These are phyloP conservation scores for Apiotrichum domesticum DNA, from an alignment of 1,284 basidiomycete species.

Conservation along the genomic window DNA sequence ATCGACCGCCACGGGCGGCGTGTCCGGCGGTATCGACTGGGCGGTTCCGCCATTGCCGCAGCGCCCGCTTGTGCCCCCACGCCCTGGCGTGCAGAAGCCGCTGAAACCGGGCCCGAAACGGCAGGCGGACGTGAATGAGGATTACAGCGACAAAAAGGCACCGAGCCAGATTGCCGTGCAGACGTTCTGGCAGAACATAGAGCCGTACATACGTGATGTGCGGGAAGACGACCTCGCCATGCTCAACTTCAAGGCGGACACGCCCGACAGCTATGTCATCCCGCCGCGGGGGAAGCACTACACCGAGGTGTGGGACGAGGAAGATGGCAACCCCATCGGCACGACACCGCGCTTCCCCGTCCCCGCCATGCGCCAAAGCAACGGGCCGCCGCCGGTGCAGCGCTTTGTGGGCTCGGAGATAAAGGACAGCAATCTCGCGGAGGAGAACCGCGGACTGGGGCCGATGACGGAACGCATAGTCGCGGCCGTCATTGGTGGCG, in stretches of 20 bases:
- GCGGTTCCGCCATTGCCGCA: slow-evolving; percentile 29
- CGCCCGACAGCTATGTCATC: slow-evolving; percentile 75
- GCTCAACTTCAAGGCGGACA: slow-evolving; percentile 75
- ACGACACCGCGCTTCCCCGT: slow-evolving; percentile 33
- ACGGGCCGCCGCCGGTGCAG: slow-evolving; percentile 5
- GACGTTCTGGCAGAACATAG: slow-evolving; percentile 77
- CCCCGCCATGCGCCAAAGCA: slow-evolving; percentile 28
- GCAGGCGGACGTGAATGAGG: slow-evolving; percentile 71
- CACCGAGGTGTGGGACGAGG: slow-evolving; percentile 82
- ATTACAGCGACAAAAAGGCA: slow-evolving; percentile 73
- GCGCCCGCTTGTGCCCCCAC: slow-evolving; percentile 55
- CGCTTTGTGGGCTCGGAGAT: slow-evolving; percentile 24
- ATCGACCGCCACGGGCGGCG: slow-evolving; percentile 29
- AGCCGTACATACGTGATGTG: slow-evolving; percentile 75
- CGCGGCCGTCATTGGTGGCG: slow-evolving; percentile 61
- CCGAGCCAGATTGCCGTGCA: slow-evolving; percentile 53
- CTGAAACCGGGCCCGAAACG: slow-evolving; percentile 72
- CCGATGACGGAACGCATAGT: slow-evolving; percentile 53
- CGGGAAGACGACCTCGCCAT: slow-evolving; percentile 88
- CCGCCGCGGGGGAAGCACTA: slow-evolving; percentile 86
- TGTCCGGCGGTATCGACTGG: slow-evolving; percentile 37
- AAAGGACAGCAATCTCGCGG: slow-evolving; percentile 36
- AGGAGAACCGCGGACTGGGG: slow-evolving; percentile 40
- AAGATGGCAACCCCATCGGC: slow-evolving; percentile 56
- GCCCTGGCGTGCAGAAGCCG: slow-evolving; percentile 61